A percentile compares a stretch with the other conserved stretches of the same genome.
phyloP scores from a whole-genome alignment of 1,284 basidiomycete genomes.

The Sporisorium graminicola region DNA sequence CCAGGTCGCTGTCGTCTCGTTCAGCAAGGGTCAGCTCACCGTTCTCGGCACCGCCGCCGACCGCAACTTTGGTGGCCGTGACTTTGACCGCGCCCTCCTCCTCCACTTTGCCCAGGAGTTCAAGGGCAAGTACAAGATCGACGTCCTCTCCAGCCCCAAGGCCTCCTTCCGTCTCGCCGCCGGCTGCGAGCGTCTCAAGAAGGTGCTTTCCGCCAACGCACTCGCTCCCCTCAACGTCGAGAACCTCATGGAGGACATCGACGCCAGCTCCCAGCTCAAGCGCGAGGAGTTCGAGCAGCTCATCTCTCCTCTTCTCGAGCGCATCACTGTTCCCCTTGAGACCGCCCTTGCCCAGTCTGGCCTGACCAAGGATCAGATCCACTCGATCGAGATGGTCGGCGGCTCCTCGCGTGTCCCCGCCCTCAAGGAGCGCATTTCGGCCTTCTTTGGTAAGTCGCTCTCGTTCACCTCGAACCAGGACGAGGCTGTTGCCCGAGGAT shows the following conservation, averaged over 20 bases:
- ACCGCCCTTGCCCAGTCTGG: conserved; percentile 64
- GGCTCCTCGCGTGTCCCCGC: conserved; percentile 68
- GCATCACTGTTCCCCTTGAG: conserved; percentile 61
- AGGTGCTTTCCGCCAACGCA: conserved; percentile 69
- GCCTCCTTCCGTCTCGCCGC: conserved; percentile 68
- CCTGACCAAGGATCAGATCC: conserved; percentile 66
- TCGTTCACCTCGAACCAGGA: conserved; percentile 69
- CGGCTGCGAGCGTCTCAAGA: conserved; percentile 69
- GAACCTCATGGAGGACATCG: conserved; percentile 69
- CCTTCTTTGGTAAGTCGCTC: conserved; percentile 61
- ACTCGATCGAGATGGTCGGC: conserved; percentile 68
- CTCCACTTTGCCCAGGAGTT: conserved; percentile 69
- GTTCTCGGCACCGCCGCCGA: conserved; percentile 66
- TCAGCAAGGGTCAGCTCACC: conserved; percentile 69
- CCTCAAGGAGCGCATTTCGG: conserved; percentile 64
- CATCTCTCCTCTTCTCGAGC: conserved; percentile 64
- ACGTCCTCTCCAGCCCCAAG: conserved; percentile 68
- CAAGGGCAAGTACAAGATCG: conserved; percentile 70
- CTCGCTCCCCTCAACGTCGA: conserved; percentile 69
- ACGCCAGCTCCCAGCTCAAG: conserved; percentile 68
- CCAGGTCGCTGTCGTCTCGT: conserved; percentile 69
- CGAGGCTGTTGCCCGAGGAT: conserved; percentile 67
- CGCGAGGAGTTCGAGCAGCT: conserved; percentile 68
- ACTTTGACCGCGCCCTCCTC: conserved; percentile 69
- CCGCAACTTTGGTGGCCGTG: conserved; percentile 69